Evolutionary conservation across 2,329 filamentous ascomycete species (phyloP), one percentile per base, ranked within the genome.

Genomic region (Penicillium griseofulvum): DNA sequence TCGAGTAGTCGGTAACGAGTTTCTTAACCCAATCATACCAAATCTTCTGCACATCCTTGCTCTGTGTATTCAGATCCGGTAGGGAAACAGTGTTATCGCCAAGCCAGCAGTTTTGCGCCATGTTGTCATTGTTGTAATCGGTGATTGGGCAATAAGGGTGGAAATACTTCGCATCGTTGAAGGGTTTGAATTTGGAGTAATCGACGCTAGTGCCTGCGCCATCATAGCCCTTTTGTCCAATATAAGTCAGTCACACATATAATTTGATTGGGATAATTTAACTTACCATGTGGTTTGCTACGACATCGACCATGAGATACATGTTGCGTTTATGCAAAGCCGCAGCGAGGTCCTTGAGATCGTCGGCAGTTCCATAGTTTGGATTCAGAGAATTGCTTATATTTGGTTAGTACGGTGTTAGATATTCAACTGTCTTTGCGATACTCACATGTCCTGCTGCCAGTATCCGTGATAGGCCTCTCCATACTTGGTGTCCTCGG

Each of bases 291-390:
- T 64, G 55, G 22, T 64, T 64, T 19, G 62, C 60, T 3, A 85
- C 82, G 1, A 85, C 72, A 57, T 86, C 83, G 2, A 86, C 75
- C 83, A 86, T 86, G 36, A 86, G 71, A 60, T 83, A 83, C 82
- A 85, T 86, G 16, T 71, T 77, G 4, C 82, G 75, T 17, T 71
- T 67, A 63, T 87, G 84, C 1, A 85, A 70, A 2, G 80, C 83
- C 22, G 72, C 69, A 1, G 84, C 77, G 7, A 89, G 76, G 5
- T 75, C 78, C 59, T 80, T 79, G 53, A 89, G 75, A 61, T 89
- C 86, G 14, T 81, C 74, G 5, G 77, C 76, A 0, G 81, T 82
- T 29, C 87, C 86, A 57, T 83, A 85, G 55, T 83, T 76, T 2
- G 76, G 58, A 63, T 89, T 87, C 52, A 88, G 68, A 14, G 71